These are phyloP conservation scores for Nitzschia putrida DNA, from an alignment of 108 stramenopile species.

Conservation along the genomic window DNA sequence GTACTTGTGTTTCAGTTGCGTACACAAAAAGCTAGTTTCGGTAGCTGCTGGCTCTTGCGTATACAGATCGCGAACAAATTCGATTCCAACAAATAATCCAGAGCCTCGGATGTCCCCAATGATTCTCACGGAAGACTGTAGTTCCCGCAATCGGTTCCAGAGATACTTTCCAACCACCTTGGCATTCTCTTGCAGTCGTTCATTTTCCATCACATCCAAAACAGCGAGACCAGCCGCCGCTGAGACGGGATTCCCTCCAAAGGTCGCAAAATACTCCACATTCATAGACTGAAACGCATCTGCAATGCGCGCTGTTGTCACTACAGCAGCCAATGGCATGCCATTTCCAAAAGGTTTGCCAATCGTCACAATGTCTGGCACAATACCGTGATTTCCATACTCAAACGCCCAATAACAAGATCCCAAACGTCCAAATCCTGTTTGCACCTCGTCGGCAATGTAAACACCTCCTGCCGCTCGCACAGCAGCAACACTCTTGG, in stretches of 20 bases:
- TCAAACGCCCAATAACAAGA: slow-evolving; percentile 91
- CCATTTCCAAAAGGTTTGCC: slow-evolving; percentile 98
- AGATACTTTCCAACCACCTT: slow-evolving; percentile 73
- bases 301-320: slow-evolving; percentile 73
- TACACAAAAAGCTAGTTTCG: slow-evolving; percentile 81
- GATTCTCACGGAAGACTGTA: slow-evolving; percentile 37
- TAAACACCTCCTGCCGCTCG: slow-evolving; percentile 88
- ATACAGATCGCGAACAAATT: slow-evolving; percentile 67
- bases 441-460: slow-evolving; percentile 98
- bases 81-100: slow-evolving; percentile 93
- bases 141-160: slow-evolving; percentile 36
- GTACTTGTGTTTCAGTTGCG: slow-evolving; percentile 69
- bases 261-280: slow-evolving; percentile 97
- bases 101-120: slow-evolving; percentile 93
- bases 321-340: slow-evolving; percentile 91
- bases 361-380: slow-evolving; percentile 95
- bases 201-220: slow-evolving; percentile 73
- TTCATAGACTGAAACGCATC: slow-evolving; percentile 81
- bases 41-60: slow-evolving; percentile 66
- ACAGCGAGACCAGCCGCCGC: slow-evolving; percentile 88
- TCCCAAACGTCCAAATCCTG: slow-evolving; percentile 92
- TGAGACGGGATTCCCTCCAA: slow-evolving; percentile 92
- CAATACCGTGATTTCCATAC: slow-evolving; percentile 59
- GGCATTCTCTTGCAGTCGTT: slow-evolving; percentile 83
- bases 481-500: slow-evolving; percentile 66